These are phyloP conservation scores for Simmondsia chinensis DNA, from an alignment of 148 eudicot genomes.

Conservation along the genomic window DNA sequence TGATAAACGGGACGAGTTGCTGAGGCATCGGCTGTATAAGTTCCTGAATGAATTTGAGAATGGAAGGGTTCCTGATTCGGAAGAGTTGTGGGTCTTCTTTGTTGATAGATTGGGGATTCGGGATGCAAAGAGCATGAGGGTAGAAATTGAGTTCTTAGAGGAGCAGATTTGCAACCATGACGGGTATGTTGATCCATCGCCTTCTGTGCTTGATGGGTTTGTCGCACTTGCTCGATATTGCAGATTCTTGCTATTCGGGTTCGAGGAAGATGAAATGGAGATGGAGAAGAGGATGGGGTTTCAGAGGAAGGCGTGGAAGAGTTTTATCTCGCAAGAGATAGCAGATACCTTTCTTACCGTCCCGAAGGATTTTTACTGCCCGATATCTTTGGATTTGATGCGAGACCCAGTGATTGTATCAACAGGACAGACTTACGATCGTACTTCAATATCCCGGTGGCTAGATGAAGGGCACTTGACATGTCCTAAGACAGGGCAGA, in stretches of 20 bases:
- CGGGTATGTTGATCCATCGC: slow-evolving; percentile 62
- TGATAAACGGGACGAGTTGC: slow-evolving; percentile 49
- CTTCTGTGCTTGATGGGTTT: slow-evolving; percentile 56
- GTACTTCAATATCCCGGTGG: slow-evolving; percentile 71
- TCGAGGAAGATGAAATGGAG: slow-evolving; percentile 62
- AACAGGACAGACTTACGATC: slow-evolving; percentile 86
- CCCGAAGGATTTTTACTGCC: slow-evolving; percentile 85
- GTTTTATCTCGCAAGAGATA: slow-evolving; percentile 37
- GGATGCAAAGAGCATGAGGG: slow-evolving; percentile 35
- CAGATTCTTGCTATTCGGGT: slow-evolving; percentile 66
- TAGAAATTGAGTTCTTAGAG: slow-evolving; percentile 79
- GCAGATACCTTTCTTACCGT: slow-evolving; percentile 44
- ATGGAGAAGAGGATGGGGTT: slow-evolving; percentile 13
- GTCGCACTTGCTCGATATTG: slow-evolving; percentile 64
- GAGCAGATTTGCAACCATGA: slow-evolving; percentile 75
- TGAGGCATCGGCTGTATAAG: slow-evolving; percentile 39
- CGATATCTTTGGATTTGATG: slow-evolving; percentile 84
- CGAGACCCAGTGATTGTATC: slow-evolving; percentile 71
- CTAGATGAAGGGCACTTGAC: slow-evolving; percentile 76
- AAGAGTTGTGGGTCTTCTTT: slow-evolving; percentile 40
- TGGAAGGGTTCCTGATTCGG: slow-evolving; percentile 26
- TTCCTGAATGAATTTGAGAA: slow-evolving; percentile 50
- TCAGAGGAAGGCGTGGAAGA: slow-evolving; percentile 29
- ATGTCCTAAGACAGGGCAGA: slow-evolving; percentile 91
- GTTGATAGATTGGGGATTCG: slow-evolving; percentile 40